These are phyloP conservation scores for Agrocybe praecox DNA, from an alignment of 768 basidiomycete species.

Conservation along the genomic window DNA sequence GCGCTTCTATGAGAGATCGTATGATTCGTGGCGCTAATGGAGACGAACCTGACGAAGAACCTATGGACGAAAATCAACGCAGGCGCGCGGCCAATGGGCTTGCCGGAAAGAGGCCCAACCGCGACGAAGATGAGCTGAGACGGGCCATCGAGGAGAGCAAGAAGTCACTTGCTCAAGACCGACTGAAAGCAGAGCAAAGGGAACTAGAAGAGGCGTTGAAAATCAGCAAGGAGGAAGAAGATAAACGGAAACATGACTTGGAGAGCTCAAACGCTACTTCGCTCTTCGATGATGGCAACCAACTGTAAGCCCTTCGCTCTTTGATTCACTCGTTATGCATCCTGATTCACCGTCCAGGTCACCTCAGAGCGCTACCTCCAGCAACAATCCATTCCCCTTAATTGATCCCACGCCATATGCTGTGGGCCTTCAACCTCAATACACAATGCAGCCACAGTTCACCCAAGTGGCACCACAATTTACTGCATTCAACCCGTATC, in stretches of 20 bases:
- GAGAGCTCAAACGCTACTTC: conserved; percentile 73
- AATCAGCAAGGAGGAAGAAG: conserved; percentile 91
- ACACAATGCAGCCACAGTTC: conserved; percentile 73
- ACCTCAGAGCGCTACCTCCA: conserved; percentile 29
- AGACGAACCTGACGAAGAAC: conserved; percentile 25
- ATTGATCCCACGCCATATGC: conserved; percentile 63
- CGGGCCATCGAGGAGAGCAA: conserved; percentile 92
- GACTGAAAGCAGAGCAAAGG: conserved; percentile 73
- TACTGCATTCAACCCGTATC: conserved; percentile 92
- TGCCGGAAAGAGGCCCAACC: conserved; percentile 34
- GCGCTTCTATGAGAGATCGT: conserved; percentile 93
- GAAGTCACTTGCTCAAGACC: conserved; percentile 68
- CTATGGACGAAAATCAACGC: conserved; percentile 50
- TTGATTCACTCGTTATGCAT: not conserved
- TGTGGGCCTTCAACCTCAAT: conserved; percentile 57
- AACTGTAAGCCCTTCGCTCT: conserved; percentile 55
- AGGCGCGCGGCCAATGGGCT: conserved; percentile 20
- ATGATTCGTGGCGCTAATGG: conserved; percentile 71
- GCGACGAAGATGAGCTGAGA: conserved; percentile 83
- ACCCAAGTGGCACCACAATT: conserved; percentile 82
- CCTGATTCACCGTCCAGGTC: conserved; percentile 23
- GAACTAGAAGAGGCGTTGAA: conserved; percentile 83
- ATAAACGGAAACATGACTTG: conserved; percentile 64
- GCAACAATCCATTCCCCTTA: conserved; percentile 63
- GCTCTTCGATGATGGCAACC: conserved; percentile 86